phyloP scores from a whole-genome alignment of 2,329 filamentous ascomycete species.

The Orbilia ellipsospora region DNA sequence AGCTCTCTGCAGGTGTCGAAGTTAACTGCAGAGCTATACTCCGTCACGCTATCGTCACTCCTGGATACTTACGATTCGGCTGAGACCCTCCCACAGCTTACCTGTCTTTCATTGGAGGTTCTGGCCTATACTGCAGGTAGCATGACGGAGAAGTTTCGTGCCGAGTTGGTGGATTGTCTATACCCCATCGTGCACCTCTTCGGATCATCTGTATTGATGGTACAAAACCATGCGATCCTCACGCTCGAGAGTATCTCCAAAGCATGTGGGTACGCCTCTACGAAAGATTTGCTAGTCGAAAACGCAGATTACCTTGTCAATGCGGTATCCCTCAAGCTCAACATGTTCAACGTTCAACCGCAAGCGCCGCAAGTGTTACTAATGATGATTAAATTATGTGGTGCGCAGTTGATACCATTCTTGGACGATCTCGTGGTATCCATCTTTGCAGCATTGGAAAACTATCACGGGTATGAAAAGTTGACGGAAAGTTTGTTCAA shows the following conservation, averaged over 20 bases:
- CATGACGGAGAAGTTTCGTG: constrained; percentile 75
- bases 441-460: constrained; percentile 91
- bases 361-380: constrained; percentile 88
- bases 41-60: constrained; percentile 73
- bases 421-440: constrained; percentile 90
- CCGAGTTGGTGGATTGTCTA: constrained; percentile 87
- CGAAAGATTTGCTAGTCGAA: constrained; percentile 82
- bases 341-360: constrained; percentile 90
- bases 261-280: constrained; percentile 78
- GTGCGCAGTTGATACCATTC: constrained; percentile 82
- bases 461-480: constrained; percentile 89
- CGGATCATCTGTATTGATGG: constrained; percentile 73
- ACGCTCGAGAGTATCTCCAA: constrained; percentile 82
- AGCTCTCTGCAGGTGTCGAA: constrained; percentile 57
- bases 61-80: constrained; percentile 66
- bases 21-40: constrained; percentile 73
- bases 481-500: constrained; percentile 87
- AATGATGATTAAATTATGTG: constrained; percentile 93
- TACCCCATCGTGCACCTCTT: constrained; percentile 93
- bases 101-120: constrained; percentile 77
- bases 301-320: constrained; percentile 98
- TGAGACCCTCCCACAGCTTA: constrained; percentile 67
- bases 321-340: constrained; percentile 86
- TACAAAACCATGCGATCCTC: constrained; percentile 84
- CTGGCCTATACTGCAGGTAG: constrained; percentile 79